These are phyloP conservation scores for Salvia splendens DNA, from an alignment of 257 asterid species.

Conservation along the genomic window DNA sequence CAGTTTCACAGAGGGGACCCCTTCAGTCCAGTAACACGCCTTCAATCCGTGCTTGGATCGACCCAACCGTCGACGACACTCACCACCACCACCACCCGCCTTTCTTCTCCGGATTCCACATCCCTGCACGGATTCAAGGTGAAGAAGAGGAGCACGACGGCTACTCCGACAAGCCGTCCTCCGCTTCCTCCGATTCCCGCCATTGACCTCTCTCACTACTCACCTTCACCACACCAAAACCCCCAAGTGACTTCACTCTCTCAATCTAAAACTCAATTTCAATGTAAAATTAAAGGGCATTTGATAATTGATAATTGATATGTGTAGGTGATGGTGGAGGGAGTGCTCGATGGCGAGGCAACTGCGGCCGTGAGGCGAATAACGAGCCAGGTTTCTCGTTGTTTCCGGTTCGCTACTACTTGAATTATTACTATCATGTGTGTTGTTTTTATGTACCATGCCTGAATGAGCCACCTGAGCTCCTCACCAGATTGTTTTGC, in stretches of 20 bases:
- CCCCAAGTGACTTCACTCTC: too few relatives aligned
- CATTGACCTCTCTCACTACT: constrained; percentile 54
- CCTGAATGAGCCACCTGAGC: constrained; percentile 43
- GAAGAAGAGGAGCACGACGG: constrained; percentile 99
- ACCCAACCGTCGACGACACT: constrained; percentile 68
- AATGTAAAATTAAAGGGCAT: too few relatives aligned
- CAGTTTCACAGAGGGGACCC: constrained; percentile 99
- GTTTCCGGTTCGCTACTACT: constrained; percentile 45
- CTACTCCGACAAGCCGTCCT: constrained; percentile 88
- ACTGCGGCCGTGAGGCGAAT: constrained; percentile 38
- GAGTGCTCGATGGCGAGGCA: constrained; percentile 40
- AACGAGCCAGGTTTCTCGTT: constrained; percentile 54
- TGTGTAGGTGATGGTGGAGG: constrained; percentile 33
- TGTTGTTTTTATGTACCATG: constrained; percentile 36
- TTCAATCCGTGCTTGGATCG: constrained; percentile 97
- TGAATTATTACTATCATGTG: constrained; percentile 22
- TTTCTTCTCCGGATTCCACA: constrained; percentile 68
- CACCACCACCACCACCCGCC: constrained; percentile 53
- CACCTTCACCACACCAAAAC: background rate
- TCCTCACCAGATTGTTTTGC: background rate
- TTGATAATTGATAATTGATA: too few relatives aligned
- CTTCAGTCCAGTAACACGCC: constrained; percentile 99
- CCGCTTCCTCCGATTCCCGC: constrained; percentile 98
- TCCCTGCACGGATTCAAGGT: constrained; percentile 98
- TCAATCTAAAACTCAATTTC: too few relatives aligned